Conservation (phyloP, 768 basidiomycete species). For the Trametes sanguinea region DNA sequence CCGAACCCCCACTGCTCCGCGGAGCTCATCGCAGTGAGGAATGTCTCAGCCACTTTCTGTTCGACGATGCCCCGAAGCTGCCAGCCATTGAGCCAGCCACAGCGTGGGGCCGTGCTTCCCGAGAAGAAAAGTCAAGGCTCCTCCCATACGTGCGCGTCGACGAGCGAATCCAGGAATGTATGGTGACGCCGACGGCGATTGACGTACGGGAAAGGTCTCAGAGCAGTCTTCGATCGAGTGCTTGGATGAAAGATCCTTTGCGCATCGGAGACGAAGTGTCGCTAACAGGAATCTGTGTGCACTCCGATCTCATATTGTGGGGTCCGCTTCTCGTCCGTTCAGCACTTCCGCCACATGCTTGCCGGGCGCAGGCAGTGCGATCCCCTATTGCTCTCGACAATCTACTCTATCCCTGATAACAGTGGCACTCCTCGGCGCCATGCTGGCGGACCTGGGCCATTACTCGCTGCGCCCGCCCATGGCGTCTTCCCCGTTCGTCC, state of each 20-base stretch:
- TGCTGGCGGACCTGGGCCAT: neutral
- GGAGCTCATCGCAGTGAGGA: neutral
- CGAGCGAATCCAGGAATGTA: neutral
- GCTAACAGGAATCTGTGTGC: neutral
- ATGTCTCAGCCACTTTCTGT: neutral
- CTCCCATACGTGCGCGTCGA: neutral
- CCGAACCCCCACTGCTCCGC: neutral
- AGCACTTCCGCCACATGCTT: neutral
- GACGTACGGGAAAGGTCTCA: conserved; percentile 5
- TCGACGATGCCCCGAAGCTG: neutral
- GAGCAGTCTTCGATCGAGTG: conserved; percentile 3
- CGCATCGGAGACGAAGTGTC: conserved; percentile 13
- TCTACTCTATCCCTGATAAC: neutral
- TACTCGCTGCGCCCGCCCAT: neutral
- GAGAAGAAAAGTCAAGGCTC: neutral
- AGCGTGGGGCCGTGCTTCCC: neutral
- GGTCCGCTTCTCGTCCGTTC: neutral
- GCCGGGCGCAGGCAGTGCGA: neutral
- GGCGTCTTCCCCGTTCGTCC: neutral
- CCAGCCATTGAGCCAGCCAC: neutral
- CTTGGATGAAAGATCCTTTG: conserved; percentile 3
- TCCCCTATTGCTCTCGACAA: too few relatives aligned
- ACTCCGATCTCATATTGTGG: neutral
- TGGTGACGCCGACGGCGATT: conserved; percentile 6
- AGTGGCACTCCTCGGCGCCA: neutral